A percentile compares a stretch with the other conserved stretches of the same genome.
These are phyloP conservation scores for Populus pruinosa DNA, from an alignment of 345 rosid genomes.

Conservation along the genomic window DNA sequence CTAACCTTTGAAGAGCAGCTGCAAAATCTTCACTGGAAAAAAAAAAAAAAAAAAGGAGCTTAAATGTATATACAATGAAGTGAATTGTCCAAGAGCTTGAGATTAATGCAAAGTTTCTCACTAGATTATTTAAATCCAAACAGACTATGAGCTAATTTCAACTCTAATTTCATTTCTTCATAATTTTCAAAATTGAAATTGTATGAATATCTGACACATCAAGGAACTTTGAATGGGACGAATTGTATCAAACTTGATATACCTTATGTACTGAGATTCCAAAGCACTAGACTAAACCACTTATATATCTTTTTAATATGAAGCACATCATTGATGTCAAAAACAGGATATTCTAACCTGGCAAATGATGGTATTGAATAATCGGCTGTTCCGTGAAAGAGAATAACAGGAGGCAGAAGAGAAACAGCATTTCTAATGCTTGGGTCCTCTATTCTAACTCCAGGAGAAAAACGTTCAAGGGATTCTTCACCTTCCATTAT, in stretches of 20 bases:
- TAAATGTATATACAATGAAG: neutral
- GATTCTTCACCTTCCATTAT: slow-evolving; percentile 37
- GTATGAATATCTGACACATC: neutral
- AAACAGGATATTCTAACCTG: slow-evolving; percentile 16
- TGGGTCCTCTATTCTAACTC: slow-evolving; percentile 24
- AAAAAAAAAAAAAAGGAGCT: neutral
- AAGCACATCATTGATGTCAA: neutral
- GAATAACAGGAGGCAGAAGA: slow-evolving; percentile 26
- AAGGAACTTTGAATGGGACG: neutral
- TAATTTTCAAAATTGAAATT: neutral
- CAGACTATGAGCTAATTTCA: neutral
- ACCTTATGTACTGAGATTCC: neutral
- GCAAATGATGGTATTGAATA: slow-evolving; percentile 26
- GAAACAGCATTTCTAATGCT: slow-evolving; percentile 21
- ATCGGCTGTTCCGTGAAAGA: slow-evolving; percentile 31
- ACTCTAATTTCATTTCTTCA: neutral
- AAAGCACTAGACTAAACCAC: too few species aligned
- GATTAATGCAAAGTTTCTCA: neutral
- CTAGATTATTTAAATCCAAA: neutral
- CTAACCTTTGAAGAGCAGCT: slow-evolving; percentile 18
- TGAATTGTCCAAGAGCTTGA: neutral
- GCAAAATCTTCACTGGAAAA: slow-evolving; percentile 20
- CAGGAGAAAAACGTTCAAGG: slow-evolving; percentile 24
- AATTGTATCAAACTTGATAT: neutral
- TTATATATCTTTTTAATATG: neutral